Percentiles rank a stretch among this genome's conserved stretches.
Conservation (phyloP, 306 rosid species). For the Neltuma alba region DNA sequence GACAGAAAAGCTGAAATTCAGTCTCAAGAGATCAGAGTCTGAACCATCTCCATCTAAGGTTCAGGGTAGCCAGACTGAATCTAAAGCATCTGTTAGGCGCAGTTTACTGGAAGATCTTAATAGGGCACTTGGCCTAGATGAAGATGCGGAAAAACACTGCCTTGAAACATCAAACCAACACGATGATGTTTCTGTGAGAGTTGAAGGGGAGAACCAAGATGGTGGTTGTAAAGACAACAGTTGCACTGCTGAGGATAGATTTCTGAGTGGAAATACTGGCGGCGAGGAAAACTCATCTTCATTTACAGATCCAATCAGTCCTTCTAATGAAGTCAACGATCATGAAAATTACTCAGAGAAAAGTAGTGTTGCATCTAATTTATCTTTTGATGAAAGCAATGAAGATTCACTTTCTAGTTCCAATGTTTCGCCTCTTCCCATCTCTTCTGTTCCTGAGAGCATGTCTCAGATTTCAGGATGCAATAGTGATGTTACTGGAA, state of each 20-base stretch:
- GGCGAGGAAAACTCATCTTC: conserved; percentile 67
- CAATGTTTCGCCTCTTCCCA: conserved; percentile 46
- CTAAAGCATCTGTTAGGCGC: conserved; percentile 70
- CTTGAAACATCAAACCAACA: conserved; percentile 46
- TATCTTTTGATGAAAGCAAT: conserved; percentile 58
- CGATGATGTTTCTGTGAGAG: conserved; percentile 47
- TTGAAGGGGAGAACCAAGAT: conserved; percentile 57
- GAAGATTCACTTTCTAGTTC: conserved; percentile 38
- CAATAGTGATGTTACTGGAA: conserved; percentile 39
- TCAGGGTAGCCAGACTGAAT: conserved; percentile 50
- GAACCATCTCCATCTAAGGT: conserved; percentile 64
- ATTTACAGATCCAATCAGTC: conserved; percentile 66
- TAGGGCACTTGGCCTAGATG: conserved; percentile 68
- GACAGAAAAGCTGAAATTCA: conserved; percentile 75
- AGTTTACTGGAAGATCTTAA: conserved; percentile 77
- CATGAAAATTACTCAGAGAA: conserved; percentile 59
- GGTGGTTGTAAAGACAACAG: conserved; percentile 47
- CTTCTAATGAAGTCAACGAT: conserved; percentile 61
- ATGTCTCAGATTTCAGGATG: conserved; percentile 46
- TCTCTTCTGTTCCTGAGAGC: conserved; percentile 49
- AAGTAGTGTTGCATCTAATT: conserved; percentile 78
- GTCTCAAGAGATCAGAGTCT: conserved; percentile 73
- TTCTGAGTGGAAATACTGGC: conserved; percentile 57
- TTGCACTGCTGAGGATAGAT: conserved; percentile 50
- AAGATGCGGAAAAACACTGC: conserved; percentile 43